Evolutionary conservation across 169 alveolate species (phyloP).

Genomic region (Condylostoma magnum): DNA sequence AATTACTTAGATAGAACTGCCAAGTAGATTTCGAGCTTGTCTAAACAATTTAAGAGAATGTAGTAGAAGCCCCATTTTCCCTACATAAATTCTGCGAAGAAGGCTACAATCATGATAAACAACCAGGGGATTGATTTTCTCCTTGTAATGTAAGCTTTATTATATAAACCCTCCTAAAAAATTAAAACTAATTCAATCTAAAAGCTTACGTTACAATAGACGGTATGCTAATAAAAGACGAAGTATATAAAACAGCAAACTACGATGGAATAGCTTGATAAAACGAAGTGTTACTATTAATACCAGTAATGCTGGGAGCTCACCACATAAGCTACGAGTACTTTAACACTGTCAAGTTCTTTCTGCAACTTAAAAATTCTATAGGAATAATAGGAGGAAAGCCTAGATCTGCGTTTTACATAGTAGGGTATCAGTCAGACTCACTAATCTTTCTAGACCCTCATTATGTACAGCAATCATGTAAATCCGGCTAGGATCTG

Average conservation of each 20-base stretch:
- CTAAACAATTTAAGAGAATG: neutral
- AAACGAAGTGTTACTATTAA: slow-evolving; percentile 31
- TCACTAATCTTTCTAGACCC: slow-evolving; percentile 71
- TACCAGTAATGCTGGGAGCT: slow-evolving; percentile 64
- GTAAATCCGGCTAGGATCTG: slow-evolving; percentile 16
- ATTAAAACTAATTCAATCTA: neutral
- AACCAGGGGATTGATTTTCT: slow-evolving; percentile 24
- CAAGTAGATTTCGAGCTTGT: neutral
- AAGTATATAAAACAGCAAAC: neutral
- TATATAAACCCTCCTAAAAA: neutral
- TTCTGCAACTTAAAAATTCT: slow-evolving; percentile 45
- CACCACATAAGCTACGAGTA: slow-evolving; percentile 47
- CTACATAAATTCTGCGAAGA: neutral
- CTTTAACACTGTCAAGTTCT: slow-evolving; percentile 36
- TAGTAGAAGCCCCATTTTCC: slow-evolving; percentile 19
- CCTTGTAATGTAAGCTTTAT: neutral
- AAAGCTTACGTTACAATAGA: slow-evolving; percentile 14
- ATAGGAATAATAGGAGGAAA: slow-evolving; percentile 80
- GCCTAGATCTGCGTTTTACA: slow-evolving; percentile 67
- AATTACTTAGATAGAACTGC: neutral
- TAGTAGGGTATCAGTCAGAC: slow-evolving; percentile 64
- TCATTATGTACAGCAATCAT: slow-evolving; percentile 63
- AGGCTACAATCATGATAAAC: neutral
- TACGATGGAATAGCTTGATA: neutral
- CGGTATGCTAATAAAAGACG: slow-evolving; percentile 14